Evolutionary conservation across 164 flowering plant genomes (phyloP).

Genomic region (Piper longum): DNA sequence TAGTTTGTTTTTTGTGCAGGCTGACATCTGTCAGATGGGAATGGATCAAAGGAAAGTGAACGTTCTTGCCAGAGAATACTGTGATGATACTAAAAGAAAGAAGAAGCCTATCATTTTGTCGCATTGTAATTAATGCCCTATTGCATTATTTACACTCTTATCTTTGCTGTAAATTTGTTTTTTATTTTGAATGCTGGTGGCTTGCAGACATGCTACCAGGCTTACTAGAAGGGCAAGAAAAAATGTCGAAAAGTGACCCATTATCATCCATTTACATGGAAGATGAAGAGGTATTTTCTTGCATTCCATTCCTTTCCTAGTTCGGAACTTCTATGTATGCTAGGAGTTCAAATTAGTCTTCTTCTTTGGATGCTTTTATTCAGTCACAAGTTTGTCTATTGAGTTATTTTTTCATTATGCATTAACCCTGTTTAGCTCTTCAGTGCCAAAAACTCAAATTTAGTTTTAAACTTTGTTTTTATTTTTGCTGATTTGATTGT

Average conservation of each 20-base stretch:
- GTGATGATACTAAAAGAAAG: constrained; percentile 87
- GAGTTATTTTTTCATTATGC: no score
- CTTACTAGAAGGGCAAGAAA: constrained; percentile 82
- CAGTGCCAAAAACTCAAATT: no score
- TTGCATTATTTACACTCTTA: not conserved
- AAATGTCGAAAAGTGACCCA: constrained; percentile 97
- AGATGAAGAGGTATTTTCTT: constrained; percentile 71
- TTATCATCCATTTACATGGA: constrained; percentile 88
- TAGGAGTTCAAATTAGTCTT: not conserved
- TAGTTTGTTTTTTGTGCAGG: constrained; percentile 24
- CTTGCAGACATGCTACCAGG: constrained; percentile 79
- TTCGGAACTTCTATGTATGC: not conserved
- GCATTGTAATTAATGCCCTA: constrained; percentile 41
- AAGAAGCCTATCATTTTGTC: constrained; percentile 91
- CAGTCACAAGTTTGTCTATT: no score
- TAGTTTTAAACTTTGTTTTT: no score
- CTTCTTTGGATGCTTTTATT: not conserved
- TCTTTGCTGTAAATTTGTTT: not conserved
- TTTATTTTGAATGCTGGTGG: constrained; percentile 5
- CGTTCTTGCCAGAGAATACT: constrained; percentile 93
- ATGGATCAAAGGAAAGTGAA: constrained; percentile 98
- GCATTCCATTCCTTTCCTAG: no score
- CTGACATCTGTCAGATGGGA: constrained; percentile 93
- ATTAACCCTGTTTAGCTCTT: no score
- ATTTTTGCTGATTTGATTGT: constrained; percentile 5